Base-by-base conservation (phyloP, 1,284 basidiomycete genomes). In the Takashimella koratensis region DNA sequence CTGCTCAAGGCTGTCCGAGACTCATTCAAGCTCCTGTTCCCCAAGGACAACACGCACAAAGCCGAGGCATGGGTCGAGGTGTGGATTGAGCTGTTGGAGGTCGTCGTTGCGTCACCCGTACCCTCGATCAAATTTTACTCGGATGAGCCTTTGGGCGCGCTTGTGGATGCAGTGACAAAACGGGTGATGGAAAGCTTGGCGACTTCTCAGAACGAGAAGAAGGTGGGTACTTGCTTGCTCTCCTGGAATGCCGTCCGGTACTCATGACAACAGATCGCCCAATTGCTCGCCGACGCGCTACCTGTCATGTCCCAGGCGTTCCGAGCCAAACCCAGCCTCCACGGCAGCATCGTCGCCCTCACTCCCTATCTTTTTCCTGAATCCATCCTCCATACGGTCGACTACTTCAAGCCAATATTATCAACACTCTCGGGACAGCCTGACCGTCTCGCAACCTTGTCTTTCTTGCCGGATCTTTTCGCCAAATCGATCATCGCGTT, bases 1-100 rank as follows among this genome's bases (percentile, higher is more conserved):
- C 30, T 36, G 10, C 30, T 36, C 30, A 8, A 8, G 30, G 53
- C 59, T 3, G 47, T 25, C 10, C 10, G 22, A 8, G 20, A 47
- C 11, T 56, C 57, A 1, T 50, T 67, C 13, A 21, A 27, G 0
- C 40, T 54, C 11, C 56, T 68, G 2, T 64, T 63, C 43, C 39
- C 45, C 16, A 49, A 45, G 21, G 49, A 53, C 45, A 30, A 27
- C 30, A 36, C 30, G 4, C 21, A 23, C 24, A 68, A 67, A 50
- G 54, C 63, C 2, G 68, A 70, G 43, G 53, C 60, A 21, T 70
- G 65, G 64, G 61, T 61, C 2, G 64, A 70, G 19, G 53, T 61
- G 3, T 68, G 64, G 63, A 51, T 41, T 1, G 51, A 42, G 42
- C 47, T 66, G 16, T 47, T 62, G n/a, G 21, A 25, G 3, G 51